Base-by-base conservation (phyloP, 1,139 yeast species). In the Martiniozyma asiatica region DNA sequence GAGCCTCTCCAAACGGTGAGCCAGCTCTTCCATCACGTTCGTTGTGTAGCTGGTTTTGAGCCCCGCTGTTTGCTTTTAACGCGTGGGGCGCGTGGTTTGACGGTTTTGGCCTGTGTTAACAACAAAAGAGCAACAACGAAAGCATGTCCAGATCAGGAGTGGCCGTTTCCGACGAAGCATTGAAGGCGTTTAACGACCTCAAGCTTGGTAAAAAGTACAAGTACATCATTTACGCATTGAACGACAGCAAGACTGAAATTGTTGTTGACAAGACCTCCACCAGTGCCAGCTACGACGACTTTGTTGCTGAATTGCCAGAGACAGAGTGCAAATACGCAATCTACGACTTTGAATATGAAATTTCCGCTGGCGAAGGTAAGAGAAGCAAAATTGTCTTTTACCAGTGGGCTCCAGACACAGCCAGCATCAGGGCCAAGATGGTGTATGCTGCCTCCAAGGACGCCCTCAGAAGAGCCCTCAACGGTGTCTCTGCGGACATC, bases 401-500 rank as follows among this genome's bases (percentile, higher is more conserved):
- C 67, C 79, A 92, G 45, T 89, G 99, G 99, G 76, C 96, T 41
- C 98, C 98, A 51, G 98, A 92, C 57, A 80, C 93, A 39, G 95
- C 97, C 33, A 84, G 93, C 40, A 75, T 92, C 50, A 80, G 85
- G 64, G 59, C 92, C 49, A 89, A 89, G 78, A 92, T 89, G 98
- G 81, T 87, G 39, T 87, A 85, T 65, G 97, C 99, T 30, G 75
- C 96, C 8, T 87, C 97, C 40, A 87, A 85, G 65, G 98, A 89
- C 51, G 94, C 97, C 33, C 73, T 89, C 55, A 89, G 97, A 70
- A 84, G 94, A 63, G 89, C 98, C 29, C 71, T 89, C 54, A 87
- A 81, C 57, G 99, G 99, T 59, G 74, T 92, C 46, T 67, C 95
- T 35, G 61, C 94, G 46, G 98, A 89, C 53, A 68, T 89, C 51